phyloP scores from a whole-genome alignment of 2,329 filamentous ascomycete genomes.

The Trichoderma koningiopsis region DNA sequence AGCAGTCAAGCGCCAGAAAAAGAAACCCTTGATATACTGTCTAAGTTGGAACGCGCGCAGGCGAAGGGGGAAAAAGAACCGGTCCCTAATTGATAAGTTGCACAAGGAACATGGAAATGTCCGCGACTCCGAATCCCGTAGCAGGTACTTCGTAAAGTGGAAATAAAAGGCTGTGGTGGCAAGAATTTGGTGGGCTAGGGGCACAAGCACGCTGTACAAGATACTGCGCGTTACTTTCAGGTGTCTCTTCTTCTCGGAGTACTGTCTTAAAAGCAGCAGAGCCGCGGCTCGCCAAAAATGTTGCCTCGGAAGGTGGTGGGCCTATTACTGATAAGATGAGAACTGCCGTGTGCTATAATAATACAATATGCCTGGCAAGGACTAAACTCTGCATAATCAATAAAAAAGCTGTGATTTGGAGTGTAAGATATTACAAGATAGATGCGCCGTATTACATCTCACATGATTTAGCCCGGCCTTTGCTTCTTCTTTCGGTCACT shows the following conservation, averaged over 20 bases:
- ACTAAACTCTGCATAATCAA: not conserved
- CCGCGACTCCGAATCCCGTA: constrained; percentile 3
- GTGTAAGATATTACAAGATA: not conserved
- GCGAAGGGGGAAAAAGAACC: not conserved
- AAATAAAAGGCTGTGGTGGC: not conserved
- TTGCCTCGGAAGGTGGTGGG: constrained; percentile 1
- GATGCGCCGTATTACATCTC: not conserved
- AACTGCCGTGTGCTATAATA: not conserved
- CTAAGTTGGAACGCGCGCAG: not conserved
- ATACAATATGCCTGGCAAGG: not conserved
- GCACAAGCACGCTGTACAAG: not conserved
- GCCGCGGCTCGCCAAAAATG: not conserved
- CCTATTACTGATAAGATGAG: not conserved
- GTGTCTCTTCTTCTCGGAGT: not conserved
- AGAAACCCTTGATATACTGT: not conserved
- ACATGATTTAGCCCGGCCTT: not conserved
- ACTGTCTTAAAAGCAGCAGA: not conserved
- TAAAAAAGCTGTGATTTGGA: not conserved
- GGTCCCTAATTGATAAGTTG: not conserved
- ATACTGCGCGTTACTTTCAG: not conserved
- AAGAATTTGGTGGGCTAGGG: not conserved
- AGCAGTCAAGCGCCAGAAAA: not conserved
- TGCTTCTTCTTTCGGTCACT: not conserved
- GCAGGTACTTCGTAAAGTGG: not conserved
- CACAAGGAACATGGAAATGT: not conserved